These are phyloP conservation scores for Zasmidium citrigriseum DNA, from an alignment of 2,329 filamentous ascomycete species.

Conservation along the genomic window DNA sequence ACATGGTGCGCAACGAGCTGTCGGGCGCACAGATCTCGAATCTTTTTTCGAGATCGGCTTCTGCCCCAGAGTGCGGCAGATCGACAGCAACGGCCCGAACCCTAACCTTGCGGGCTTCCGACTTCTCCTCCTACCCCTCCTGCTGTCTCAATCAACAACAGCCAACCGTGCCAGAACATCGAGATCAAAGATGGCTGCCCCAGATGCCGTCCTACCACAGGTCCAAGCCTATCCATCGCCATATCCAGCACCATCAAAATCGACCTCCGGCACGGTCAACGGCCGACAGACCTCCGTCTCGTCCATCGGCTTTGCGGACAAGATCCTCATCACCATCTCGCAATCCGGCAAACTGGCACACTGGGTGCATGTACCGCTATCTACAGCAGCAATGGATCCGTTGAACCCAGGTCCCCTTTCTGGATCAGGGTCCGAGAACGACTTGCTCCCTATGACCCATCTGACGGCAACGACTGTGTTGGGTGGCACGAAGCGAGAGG, in stretches of 20 bases:
- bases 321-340: slow-evolving; percentile 84
- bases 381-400: slow-evolving; percentile 62
- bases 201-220: too few species aligned
- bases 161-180: neutral
- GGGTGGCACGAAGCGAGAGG: slow-evolving; percentile 76
- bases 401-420: slow-evolving; percentile 61
- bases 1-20: slow-evolving; percentile 10
- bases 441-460: slow-evolving; percentile 73
- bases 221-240: slow-evolving; percentile 51
- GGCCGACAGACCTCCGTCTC: slow-evolving; percentile 71
- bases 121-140: too few species aligned
- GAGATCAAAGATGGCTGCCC: slow-evolving; percentile 15
- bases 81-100: slow-evolving; percentile 1
- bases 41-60: neutral
- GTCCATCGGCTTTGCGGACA: slow-evolving; percentile 78
- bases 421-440: slow-evolving; percentile 46
- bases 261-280: slow-evolving; percentile 62
- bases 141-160: neutral
- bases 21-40: neutral
- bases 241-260: slow-evolving; percentile 50
- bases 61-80: neutral
- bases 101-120: too few species aligned
- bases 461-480: slow-evolving; percentile 85
- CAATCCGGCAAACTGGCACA: slow-evolving; percentile 84
- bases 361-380: slow-evolving; percentile 88